Percentiles rank a stretch among this genome's conserved stretches.
Conservation (phyloP, 495 filamentous ascomycete species). For the Talaromyces adpressus region DNA sequence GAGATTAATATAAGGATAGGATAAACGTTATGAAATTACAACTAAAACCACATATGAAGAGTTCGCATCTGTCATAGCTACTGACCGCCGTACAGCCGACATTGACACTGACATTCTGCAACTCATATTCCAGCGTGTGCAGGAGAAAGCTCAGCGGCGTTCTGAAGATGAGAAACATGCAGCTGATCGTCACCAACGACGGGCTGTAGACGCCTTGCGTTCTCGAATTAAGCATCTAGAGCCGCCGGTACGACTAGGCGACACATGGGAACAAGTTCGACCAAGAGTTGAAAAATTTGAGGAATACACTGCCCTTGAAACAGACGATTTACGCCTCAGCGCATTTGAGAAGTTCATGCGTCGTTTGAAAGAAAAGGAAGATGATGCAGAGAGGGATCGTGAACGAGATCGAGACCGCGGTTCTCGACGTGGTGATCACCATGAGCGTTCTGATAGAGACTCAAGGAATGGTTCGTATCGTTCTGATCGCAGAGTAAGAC, state of each 20-base stretch:
- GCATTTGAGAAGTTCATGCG: constrained; percentile 93
- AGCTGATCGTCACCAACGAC: constrained; percentile 77
- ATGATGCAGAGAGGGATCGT: constrained; percentile 72
- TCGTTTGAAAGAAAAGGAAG: constrained; percentile 83
- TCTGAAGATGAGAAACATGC: constrained; percentile 79
- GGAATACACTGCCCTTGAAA: constrained; percentile 74
- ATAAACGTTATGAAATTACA: constrained; percentile 85
- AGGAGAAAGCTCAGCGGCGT: constrained; percentile 69
- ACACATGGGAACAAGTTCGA: constrained; percentile 82
- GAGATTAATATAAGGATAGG: constrained; percentile 35
- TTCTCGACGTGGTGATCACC: constrained; percentile 32
- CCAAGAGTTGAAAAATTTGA: constrained; percentile 69
- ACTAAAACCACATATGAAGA: constrained; percentile 81
- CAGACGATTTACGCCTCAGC: constrained; percentile 71
- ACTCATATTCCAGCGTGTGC: constrained; percentile 79
- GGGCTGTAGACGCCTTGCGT: constrained; percentile 76
- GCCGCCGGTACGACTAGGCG: constrained; percentile 66
- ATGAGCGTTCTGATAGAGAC: constrained; percentile 43
- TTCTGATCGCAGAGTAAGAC: constrained; percentile 50
- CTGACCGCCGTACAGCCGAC: constrained; percentile 78
- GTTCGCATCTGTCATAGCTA: constrained; percentile 67
- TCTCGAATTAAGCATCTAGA: constrained; percentile 86
- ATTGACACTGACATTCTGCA: constrained; percentile 68
- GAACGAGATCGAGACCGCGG: constrained; percentile 48
- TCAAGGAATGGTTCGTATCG: constrained; percentile 40